Evolutionary conservation across 306 rosid genomes (phyloP).

Genomic region (Cicer bijugum): DNA sequence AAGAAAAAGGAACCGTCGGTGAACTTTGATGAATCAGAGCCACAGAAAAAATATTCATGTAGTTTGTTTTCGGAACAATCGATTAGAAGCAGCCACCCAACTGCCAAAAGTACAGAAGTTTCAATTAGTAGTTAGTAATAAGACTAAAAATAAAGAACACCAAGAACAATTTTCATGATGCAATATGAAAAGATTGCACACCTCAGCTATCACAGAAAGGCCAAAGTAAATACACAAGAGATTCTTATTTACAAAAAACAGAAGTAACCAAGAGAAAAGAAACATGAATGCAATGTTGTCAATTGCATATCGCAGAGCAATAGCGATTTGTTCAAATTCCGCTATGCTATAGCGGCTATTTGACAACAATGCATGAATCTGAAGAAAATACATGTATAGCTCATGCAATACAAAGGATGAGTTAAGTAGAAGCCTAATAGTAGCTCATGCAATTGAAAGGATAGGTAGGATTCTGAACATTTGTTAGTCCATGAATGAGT

Average conservation of each 20-base stretch:
- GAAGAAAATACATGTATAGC: background rate
- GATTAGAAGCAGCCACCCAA: slow-evolving; percentile 81
- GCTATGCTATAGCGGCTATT: too few relatives aligned
- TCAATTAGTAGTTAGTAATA: slow-evolving; percentile 30
- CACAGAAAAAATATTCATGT: slow-evolving; percentile 7
- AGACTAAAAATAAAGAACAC: background rate
- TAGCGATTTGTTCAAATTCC: too few relatives aligned
- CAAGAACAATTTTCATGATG: background rate
- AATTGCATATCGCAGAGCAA: too few relatives aligned
- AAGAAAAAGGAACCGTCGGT: slow-evolving; percentile 22
- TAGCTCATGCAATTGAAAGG: slow-evolving; percentile 10
- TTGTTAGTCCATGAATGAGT: slow-evolving; percentile 13
- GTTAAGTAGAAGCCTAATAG: slow-evolving; percentile 29
- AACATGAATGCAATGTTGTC: slow-evolving; percentile 1
- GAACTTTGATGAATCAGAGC: slow-evolving; percentile 40
- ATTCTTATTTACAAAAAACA: background rate
- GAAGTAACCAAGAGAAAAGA: slow-evolving; percentile 19
- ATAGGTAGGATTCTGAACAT: background rate
- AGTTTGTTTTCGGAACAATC: slow-evolving; percentile 40
- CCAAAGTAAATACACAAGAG: background rate
- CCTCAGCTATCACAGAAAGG: background rate
- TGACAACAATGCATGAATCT: background rate
- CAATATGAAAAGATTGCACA: background rate
- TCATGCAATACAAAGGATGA: slow-evolving; percentile 7
- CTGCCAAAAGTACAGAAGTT: slow-evolving; percentile 55